phyloP scores from a whole-genome alignment of 192 early-diverging fungal genomes.

The Umbelopsis sp. region DNA sequence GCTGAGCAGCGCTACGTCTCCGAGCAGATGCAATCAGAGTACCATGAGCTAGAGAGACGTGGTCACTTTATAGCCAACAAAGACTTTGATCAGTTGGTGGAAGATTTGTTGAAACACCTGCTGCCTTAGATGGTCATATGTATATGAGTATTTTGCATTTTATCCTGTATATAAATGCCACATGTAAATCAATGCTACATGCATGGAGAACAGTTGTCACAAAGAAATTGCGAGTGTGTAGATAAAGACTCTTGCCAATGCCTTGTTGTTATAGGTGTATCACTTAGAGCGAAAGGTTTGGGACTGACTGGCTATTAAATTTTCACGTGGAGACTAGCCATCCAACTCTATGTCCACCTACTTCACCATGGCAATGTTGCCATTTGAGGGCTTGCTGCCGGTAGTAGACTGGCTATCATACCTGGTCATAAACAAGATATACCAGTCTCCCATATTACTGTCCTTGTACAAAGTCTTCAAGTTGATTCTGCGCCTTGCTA shows the following conservation, averaged over 20 bases:
- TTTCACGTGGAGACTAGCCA: constrained; percentile 2
- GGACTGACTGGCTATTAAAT: background rate
- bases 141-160: too few relatives aligned
- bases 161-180: too few relatives aligned
- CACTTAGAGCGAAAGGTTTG: too few relatives aligned
- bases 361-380: constrained; percentile 9
- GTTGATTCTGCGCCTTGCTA: constrained; percentile 49
- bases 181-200: too few relatives aligned
- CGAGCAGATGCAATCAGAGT: constrained; percentile 37
- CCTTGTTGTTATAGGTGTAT: too few relatives aligned
- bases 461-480: constrained; percentile 61
- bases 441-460: constrained; percentile 50
- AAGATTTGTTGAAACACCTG: constrained; percentile 22
- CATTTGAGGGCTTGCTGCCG: constrained; percentile 1
- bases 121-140: too few relatives aligned
- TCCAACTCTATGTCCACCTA: background rate
- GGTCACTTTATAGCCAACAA: constrained; percentile 42
- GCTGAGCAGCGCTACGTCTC: constrained; percentile 45
- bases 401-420: constrained; percentile 48
- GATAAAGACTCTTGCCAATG: too few relatives aligned
- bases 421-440: constrained; percentile 52
- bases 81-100: constrained; percentile 44
- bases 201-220: too few relatives aligned
- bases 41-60: constrained; percentile 40
- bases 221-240: too few relatives aligned